A percentile compares a stretch with the other conserved stretches of the same genome.
These are phyloP conservation scores for Andrographis paniculata DNA, from an alignment of 305 asterid species.

Conservation along the genomic window DNA sequence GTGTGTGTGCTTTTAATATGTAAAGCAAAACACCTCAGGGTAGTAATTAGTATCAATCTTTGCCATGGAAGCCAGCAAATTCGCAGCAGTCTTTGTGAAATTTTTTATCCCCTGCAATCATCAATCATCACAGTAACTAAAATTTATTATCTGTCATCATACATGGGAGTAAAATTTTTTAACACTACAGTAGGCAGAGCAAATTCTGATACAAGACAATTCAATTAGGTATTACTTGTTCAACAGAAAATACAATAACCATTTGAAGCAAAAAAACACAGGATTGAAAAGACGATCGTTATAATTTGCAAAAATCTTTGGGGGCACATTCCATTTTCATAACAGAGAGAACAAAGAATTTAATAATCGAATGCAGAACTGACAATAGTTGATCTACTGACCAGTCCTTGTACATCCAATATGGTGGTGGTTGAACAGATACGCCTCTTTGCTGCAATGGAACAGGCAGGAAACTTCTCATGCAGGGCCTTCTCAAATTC, in stretches of 20 bases:
- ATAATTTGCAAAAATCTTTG: neutral
- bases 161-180: constrained; percentile 10
- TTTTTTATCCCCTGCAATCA: constrained; percentile 70
- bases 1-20: no score
- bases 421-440: constrained; percentile 81
- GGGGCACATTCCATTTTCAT: neutral
- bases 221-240: no score
- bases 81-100: constrained; percentile 66
- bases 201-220: no score
- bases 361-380: neutral
- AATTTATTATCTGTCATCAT: constrained; percentile 10
- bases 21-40: constrained; percentile 66
- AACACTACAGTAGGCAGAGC: neutral
- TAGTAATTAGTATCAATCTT: constrained; percentile 79
- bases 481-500: constrained; percentile 80
- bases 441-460: constrained; percentile 73
- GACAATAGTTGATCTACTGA: constrained; percentile 22
- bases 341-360: constrained; percentile 2
- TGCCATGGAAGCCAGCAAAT: constrained; percentile 69
- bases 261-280: neutral
- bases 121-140: constrained; percentile 6
- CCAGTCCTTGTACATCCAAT: constrained; percentile 95
- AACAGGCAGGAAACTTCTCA: constrained; percentile 94
- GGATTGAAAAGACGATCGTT: neutral
- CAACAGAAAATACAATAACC: neutral